These are phyloP conservation scores for Hirsutella thompsonii DNA, from an alignment of 2,329 filamentous ascomycete species.

Conservation along the genomic window DNA sequence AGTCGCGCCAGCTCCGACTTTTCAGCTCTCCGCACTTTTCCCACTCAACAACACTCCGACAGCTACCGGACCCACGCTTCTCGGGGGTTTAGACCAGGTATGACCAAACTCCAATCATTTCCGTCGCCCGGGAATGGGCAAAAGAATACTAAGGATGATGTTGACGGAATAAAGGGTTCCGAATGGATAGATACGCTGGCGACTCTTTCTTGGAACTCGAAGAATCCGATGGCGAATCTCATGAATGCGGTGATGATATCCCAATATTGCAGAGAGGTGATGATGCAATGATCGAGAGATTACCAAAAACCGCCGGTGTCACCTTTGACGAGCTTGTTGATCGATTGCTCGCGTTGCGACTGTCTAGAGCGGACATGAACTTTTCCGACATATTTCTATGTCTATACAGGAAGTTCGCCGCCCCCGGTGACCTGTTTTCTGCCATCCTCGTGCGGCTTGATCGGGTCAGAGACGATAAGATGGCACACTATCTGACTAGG, in stretches of 20 bases:
- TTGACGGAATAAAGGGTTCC: conserved; percentile 37
- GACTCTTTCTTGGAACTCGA: conserved; percentile 54
- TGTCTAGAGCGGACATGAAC: conserved; percentile 79
- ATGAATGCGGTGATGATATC: conserved; percentile 52
- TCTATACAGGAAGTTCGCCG: conserved; percentile 84
- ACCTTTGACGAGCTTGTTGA: conserved; percentile 67
- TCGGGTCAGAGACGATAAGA: conserved; percentile 50
- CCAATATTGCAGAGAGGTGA: conserved; percentile 55
- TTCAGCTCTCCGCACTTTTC: conserved; percentile 42
- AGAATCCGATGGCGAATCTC: conserved; percentile 56
- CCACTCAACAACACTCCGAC: conserved; percentile 31
- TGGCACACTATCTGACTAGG: conserved; percentile 58
- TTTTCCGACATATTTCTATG: conserved; percentile 84
- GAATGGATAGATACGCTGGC: conserved; percentile 32
- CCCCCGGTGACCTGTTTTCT: conserved; percentile 64
- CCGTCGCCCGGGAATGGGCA: neutral
- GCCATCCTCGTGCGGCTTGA: conserved; percentile 70
- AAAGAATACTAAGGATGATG: conserved; percentile 5
- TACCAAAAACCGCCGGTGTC: conserved; percentile 37
- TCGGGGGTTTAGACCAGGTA: conserved; percentile 18
- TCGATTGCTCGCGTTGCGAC: conserved; percentile 67
- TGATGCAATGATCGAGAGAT: conserved; percentile 41
- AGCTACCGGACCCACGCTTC: conserved; percentile 16
- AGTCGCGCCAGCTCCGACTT: conserved; percentile 61
- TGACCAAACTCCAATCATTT: conserved; percentile 3